Evolutionary conservation across 78 protist genomes (phyloP), one percentile per base, ranked within the genome.

Genomic region (Guillardia theta): DNA sequence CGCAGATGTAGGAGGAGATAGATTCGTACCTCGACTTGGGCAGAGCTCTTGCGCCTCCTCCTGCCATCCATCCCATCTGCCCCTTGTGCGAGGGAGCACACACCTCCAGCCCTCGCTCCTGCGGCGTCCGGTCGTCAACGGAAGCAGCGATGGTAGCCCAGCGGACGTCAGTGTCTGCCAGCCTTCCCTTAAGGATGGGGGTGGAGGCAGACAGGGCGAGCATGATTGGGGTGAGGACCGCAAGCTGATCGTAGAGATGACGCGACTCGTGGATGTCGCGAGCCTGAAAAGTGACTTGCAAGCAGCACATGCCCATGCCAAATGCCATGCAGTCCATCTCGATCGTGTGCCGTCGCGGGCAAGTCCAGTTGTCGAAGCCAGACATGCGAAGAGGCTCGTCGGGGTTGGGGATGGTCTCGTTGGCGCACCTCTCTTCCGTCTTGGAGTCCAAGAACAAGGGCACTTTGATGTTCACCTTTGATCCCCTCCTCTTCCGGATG

Each of bases 311-410:
- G 36, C 99, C 99, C 99, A 99, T 99, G 46, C 99, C 99, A 83
- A 98, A 99, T 27, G 98, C 98, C 99, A 98, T 98, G 94, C 98
- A 95, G 92, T 99, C 99, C 99, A 98, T 98, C 93, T 97, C 95
- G 64, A 99, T 97, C 53, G 83, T 64, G 33, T 90, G 77, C 62
- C 19, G 41, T 4, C 27, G 83, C 83, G 12, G 83, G n/a, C n/a
- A n/a, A n/a, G n/a, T n/a, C n/a, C n/a, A n/a, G n/a, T n/a, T n/a
- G n/a, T n/a, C n/a, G n/a, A n/a, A n/a, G n/a, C n/a, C n/a, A n/a
- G n/a, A n/a, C n/a, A n/a, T n/a, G n/a, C n/a, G n/a, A n/a, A n/a
- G n/a, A n/a, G n/a, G n/a, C n/a, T n/a, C n/a, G n/a, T n/a, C n/a
- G n/a, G n/a, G n/a, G n/a, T n/a, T n/a, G n/a, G n/a, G n/a, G n/a